phyloP scores from a whole-genome alignment of 441 rosid genomes.

The Codiaeum variegatum region DNA sequence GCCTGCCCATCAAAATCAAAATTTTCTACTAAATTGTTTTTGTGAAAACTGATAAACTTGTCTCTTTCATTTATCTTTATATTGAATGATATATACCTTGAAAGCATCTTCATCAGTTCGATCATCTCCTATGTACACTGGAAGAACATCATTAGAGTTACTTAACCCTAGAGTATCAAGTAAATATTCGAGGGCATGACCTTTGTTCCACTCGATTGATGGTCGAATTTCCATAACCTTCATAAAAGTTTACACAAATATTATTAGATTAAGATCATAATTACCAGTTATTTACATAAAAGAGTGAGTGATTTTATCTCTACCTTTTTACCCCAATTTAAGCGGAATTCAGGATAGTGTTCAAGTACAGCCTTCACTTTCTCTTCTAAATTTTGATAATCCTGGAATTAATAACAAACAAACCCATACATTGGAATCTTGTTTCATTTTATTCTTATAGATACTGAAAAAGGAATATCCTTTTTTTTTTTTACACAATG shows the following conservation, averaged over 20 bases:
- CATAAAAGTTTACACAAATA: constrained; percentile 3
- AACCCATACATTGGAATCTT: background rate
- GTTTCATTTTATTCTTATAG: background rate
- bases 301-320: constrained; percentile 31
- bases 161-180: constrained; percentile 75
- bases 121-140: constrained; percentile 84
- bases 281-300: background rate
- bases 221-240: constrained; percentile 89
- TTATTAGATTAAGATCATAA: background rate
- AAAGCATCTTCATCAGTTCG: constrained; percentile 91
- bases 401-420: constrained; percentile 28
- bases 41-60: too few species aligned
- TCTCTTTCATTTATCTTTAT: too few species aligned
- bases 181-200: constrained; percentile 76
- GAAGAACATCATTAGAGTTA: constrained; percentile 57
- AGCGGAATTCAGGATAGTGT: constrained; percentile 63
- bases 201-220: constrained; percentile 86
- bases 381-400: constrained; percentile 33
- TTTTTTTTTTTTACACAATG: too few species aligned
- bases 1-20: too few species aligned
- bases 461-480: too few species aligned
- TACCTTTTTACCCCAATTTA: constrained; percentile 92
- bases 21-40: too few species aligned
- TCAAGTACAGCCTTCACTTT: constrained; percentile 45
- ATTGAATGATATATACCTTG: constrained; percentile 37